phyloP scores from a whole-genome alignment of 2,329 filamentous ascomycete genomes.

The Paraphaeosphaeria minitans region DNA sequence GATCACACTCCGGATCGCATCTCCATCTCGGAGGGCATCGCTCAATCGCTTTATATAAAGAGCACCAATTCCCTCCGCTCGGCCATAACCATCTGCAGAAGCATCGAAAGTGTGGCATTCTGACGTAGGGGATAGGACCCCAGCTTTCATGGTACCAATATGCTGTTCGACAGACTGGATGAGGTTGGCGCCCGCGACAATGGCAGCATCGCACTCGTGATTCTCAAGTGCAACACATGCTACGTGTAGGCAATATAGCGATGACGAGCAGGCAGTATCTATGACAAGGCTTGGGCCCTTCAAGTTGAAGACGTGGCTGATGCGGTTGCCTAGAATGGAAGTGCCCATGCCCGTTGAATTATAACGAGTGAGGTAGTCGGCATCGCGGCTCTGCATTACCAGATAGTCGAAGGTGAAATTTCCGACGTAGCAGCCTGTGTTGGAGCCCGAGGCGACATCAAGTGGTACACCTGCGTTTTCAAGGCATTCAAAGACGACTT shows the following conservation, averaged over 20 bases:
- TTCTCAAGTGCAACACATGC: conserved; percentile 16
- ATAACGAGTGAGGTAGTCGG: conserved; percentile 7
- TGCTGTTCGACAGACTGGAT: conserved; percentile 11
- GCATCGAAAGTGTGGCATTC: conserved; percentile 25
- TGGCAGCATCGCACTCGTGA: conserved; percentile 26
- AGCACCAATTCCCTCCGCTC: conserved; percentile 24
- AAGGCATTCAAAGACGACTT: conserved; percentile 18
- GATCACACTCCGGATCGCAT: conserved; percentile 48
- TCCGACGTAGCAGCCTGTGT: conserved; percentile 15
- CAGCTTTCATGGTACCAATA: conserved; percentile 13
- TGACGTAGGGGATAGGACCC: conserved; percentile 19
- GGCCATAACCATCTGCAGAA: conserved; percentile 27
- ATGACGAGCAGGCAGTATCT: conserved; percentile 27
- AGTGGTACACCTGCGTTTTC: conserved; percentile 35
- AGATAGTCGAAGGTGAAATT: conserved; percentile 25
- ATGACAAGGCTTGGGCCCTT: conserved; percentile 24
- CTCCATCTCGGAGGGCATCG: conserved; percentile 61
- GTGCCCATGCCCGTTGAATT: conserved; percentile 21
- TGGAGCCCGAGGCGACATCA: conserved; percentile 15
- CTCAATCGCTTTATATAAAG: conserved; percentile 57
- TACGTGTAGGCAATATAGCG: conserved; percentile 24
- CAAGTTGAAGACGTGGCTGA: conserved; percentile 32
- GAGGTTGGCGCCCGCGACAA: conserved; percentile 24
- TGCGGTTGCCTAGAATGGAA: conserved; percentile 36
- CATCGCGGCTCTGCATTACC: conserved; percentile 20